phyloP scores from a whole-genome alignment of 2,329 filamentous ascomycete genomes.

The Stemphylium beticola region DNA sequence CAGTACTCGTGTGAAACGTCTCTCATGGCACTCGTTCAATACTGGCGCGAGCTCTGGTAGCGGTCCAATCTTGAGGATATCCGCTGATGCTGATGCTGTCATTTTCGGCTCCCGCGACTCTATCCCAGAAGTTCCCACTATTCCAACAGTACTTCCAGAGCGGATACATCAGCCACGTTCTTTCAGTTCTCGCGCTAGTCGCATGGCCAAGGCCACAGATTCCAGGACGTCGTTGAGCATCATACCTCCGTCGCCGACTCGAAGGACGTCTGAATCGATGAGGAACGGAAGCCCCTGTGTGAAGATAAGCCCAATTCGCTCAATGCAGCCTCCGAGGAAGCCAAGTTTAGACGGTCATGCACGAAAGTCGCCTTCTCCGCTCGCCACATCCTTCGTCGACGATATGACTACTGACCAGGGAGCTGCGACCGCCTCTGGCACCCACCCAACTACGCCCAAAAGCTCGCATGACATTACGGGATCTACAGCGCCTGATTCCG shows the following conservation, averaged over 20 bases:
- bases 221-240: constrained; percentile 9
- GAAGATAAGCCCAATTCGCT: constrained; percentile 28
- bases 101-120: constrained; percentile 19
- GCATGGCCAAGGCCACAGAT: constrained; percentile 15
- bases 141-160: constrained; percentile 1
- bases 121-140: constrained; percentile 15
- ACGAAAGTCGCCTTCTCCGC: not conserved
- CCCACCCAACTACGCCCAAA: not conserved
- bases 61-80: constrained; percentile 31
- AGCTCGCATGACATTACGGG: not conserved
- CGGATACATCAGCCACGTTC: constrained; percentile 8
- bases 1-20: constrained; percentile 25
- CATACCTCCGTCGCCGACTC: constrained; percentile 12
- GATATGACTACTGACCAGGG: not conserved
- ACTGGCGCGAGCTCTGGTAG: constrained; percentile 13
- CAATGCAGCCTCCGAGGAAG: constrained; percentile 30
- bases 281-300: not conserved
- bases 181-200: constrained; percentile 15
- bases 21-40: constrained; percentile 24
- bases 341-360: not conserved
- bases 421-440: not conserved
- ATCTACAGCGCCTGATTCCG: not conserved
- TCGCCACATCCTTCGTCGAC: not conserved
- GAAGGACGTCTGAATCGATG: constrained; percentile 4
- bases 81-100: constrained; percentile 33